phyloP scores from a whole-genome alignment of 805 yeast species.

The Suhomyces vadensis region DNA sequence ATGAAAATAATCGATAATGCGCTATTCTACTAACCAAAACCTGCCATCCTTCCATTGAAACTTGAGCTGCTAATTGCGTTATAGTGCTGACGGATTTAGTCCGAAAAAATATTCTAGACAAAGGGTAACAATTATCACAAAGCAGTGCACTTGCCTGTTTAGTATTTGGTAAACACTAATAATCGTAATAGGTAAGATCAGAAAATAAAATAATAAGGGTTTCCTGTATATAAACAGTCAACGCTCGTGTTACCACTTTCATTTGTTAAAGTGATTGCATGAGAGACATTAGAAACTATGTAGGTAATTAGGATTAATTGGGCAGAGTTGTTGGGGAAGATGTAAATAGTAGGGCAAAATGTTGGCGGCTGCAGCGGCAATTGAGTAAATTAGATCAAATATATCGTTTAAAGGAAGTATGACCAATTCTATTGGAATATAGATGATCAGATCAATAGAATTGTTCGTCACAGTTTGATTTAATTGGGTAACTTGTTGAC shows the following conservation, averaged over 20 bases:
- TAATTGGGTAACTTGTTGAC: neutral
- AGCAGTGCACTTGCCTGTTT: neutral
- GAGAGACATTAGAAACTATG: neutral
- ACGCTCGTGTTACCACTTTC: neutral
- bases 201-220: neutral
- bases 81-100: neutral
- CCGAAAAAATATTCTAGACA: neutral
- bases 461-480: too few relatives aligned
- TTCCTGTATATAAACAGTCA: neutral
- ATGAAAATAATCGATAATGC: slow-evolving; percentile 6
- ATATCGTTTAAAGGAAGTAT: too few relatives aligned
- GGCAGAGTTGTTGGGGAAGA: neutral
- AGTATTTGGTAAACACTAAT: slow-evolving; percentile 2
- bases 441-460: neutral
- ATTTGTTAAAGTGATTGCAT: neutral
- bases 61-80: slow-evolving; percentile 4
- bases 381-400: too few relatives aligned
- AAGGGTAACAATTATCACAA: neutral
- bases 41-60: neutral
- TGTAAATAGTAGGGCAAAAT: neutral
- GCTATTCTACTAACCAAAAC: neutral
- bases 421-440: too few relatives aligned
- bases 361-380: neutral
- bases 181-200: neutral
- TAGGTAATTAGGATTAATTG: neutral